A percentile compares a stretch with the other conserved stretches of the same genome.
Conservation (phyloP, 140 eudicot genomes). For the Oenanthe javanica region DNA sequence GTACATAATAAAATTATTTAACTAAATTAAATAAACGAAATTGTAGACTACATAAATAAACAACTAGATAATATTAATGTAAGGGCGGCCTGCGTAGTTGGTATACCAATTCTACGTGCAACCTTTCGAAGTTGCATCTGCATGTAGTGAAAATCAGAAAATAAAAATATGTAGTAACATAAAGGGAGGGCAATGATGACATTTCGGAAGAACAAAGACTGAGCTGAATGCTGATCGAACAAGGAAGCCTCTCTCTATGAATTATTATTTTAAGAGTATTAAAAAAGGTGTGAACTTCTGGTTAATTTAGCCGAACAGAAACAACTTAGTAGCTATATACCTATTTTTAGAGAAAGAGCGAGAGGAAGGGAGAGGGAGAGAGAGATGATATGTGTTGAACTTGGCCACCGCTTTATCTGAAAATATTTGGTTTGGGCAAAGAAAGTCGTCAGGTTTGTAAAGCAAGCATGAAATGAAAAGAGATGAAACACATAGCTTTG, state of each 20-base stretch:
- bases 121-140: slow-evolving; percentile 4
- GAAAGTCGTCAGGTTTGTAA: background rate
- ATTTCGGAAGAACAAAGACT: background rate
- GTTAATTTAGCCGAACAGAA: background rate
- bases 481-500: background rate
- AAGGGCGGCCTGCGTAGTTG: background rate
- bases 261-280: background rate
- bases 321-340: background rate
- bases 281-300: background rate
- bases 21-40: background rate
- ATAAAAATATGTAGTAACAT: background rate
- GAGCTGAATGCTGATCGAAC: slow-evolving; percentile 8
- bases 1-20: background rate
- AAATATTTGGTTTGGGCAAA: slow-evolving; percentile 13
- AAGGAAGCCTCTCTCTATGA: slow-evolving; percentile 5
- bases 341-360: background rate
- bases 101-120: slow-evolving; percentile 6
- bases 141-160: background rate
- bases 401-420: slow-evolving; percentile 16
- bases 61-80: background rate
- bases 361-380: background rate
- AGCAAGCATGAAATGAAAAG: background rate
- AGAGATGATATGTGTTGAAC: slow-evolving; percentile 1
- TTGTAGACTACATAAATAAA: background rate
- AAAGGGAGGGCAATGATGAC: background rate